Evolutionary conservation across 495 filamentous ascomycete genomes (phyloP).

Genomic region (Aspergillus mulundensis): DNA sequence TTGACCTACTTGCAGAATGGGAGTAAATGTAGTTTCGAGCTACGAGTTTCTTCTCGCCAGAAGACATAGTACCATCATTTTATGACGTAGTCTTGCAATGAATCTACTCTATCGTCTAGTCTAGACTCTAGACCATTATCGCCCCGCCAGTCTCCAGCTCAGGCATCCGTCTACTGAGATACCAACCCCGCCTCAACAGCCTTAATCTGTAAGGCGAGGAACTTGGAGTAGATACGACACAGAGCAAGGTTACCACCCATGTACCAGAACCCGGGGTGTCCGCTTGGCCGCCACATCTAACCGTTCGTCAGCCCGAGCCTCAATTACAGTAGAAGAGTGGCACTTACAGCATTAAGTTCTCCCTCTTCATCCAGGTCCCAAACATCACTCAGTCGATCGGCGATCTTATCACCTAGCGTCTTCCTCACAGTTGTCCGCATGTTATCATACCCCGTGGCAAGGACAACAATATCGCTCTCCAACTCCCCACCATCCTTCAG

Average conservation of each 20-base stretch:
- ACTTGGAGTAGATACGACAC: conserved; percentile 64
- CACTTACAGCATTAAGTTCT: conserved; percentile 51
- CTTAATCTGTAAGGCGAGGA: conserved; percentile 74
- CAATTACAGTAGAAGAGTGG: too few relatives aligned
- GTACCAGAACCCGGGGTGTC: conserved; percentile 75
- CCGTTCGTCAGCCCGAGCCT: too few relatives aligned
- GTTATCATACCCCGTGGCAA: conserved; percentile 79
- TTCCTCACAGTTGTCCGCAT: conserved; percentile 61
- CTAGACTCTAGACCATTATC: background rate
- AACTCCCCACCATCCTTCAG: conserved; percentile 63
- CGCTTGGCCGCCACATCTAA: conserved; percentile 69
- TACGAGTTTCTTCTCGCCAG: too few relatives aligned
- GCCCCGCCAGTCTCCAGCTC: background rate
- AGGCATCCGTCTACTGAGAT: background rate
- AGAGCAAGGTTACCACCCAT: conserved; percentile 75
- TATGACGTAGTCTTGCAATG: too few relatives aligned
- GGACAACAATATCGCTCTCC: conserved; percentile 71
- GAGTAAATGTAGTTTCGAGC: too few relatives aligned
- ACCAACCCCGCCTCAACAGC: conserved; percentile 52
- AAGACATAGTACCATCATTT: too few relatives aligned
- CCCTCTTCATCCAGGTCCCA: conserved; percentile 82
- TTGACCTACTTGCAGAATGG: too few relatives aligned
- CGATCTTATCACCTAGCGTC: conserved; percentile 67
- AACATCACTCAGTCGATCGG: conserved; percentile 61
- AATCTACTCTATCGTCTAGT: too few relatives aligned